Percentiles rank a stretch among this genome's conserved stretches.
phyloP scores from a whole-genome alignment of 441 rosid genomes.

The Erodium texanum region DNA sequence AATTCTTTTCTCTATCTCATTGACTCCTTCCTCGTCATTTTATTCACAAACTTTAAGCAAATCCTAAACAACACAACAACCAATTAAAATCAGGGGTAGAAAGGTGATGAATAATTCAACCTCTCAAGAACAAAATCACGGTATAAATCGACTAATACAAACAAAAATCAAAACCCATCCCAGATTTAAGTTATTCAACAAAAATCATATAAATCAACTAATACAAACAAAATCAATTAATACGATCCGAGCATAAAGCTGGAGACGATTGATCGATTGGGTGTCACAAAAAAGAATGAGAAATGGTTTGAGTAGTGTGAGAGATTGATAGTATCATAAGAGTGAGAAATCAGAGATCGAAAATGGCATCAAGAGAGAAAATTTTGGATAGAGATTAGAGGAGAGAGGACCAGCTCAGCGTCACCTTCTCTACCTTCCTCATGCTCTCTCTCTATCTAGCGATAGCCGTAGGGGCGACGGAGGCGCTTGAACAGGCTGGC shows the following conservation, averaged over 20 bases:
- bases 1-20: too few species aligned
- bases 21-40: too few species aligned
- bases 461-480: too few species aligned
- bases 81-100: too few species aligned
- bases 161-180: too few species aligned
- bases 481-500: too few species aligned
- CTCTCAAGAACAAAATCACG: too few species aligned
- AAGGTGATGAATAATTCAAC: too few species aligned
- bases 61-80: too few species aligned
- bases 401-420: constrained; percentile 1
- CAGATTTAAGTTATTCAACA: neutral
- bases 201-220: too few species aligned
- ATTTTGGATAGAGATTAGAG: neutral
- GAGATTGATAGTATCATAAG: neutral
- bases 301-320: neutral
- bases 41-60: too few species aligned
- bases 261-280: neutral
- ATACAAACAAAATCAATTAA: neutral
- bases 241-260: neutral
- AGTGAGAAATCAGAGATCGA: neutral
- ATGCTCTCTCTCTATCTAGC: neutral
- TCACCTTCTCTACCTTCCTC: neutral
- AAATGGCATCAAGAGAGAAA: neutral
- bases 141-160: too few species aligned
- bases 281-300: neutral